Base-by-base conservation (phyloP, 2,329 filamentous ascomycete genomes). In the Sporothrix variecibatus region DNA sequence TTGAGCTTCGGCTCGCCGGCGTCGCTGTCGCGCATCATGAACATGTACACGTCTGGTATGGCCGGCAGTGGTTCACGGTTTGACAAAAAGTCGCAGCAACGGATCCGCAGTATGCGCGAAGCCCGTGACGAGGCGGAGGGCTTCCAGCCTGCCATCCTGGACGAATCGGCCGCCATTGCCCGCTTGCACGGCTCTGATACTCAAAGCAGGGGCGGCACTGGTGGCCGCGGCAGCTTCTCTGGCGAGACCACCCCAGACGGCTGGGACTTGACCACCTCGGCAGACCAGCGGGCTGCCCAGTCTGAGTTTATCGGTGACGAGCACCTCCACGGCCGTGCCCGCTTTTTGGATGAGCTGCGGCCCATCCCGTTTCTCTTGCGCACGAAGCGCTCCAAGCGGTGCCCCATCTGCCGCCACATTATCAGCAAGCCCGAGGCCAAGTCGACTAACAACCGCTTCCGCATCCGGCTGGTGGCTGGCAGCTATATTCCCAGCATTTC, bases 401-500 rank as follows among this genome's bases (percentile, higher is more conserved):
- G 96, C 82, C 92, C 94, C 70, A 89, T 92, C 12, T 99, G 96
- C 83, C 92, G 96, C 15, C 95, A 98, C 84, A 98, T 98, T 80
- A 92, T 99, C 78, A 93, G 94, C 75, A 97, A 97, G 81, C 96
- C 95, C 17, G 96, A 99, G 82, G 89, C 91, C 75, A 99, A 98
- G 82, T 91, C 97, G 43, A 90, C 91, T 65, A 95, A 93, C 71
- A 96, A 93, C 7, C 92, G 95, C 40, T 98, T 96, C 87, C 93
- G 95, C 79, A 98, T 99, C 82, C 93, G 94, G 72, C 88, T 98
- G 0, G 91, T 98, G 5, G 97, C 96, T 28, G 89, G 92, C 73
- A 94, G 92, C 80, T 95, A 97, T 83, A 94, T 99, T 76, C 96
- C 96, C 0, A 91, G 90, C 75, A 90, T 98, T 75, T 89, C 90